These are phyloP conservation scores for Dendryphion nanum DNA, from an alignment of 2,329 filamentous ascomycete species.

Conservation along the genomic window DNA sequence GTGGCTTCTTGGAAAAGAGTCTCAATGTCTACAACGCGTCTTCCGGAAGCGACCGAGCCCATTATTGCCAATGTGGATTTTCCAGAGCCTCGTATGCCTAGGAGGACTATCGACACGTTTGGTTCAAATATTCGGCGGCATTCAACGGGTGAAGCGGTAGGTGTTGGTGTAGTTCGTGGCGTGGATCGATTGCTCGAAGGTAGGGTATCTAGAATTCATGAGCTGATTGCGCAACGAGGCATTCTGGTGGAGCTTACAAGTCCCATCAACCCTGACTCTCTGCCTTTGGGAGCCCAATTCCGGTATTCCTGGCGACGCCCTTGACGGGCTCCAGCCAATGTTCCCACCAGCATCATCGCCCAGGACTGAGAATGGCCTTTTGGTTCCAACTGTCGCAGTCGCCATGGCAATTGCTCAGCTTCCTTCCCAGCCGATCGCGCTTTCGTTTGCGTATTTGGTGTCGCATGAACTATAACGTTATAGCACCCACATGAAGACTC, in stretches of 20 bases:
- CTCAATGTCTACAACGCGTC: constrained; percentile 68
- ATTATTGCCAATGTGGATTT: constrained; percentile 77
- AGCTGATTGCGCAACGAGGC: no score
- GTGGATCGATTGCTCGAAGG: constrained; percentile 27
- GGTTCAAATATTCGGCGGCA: constrained; percentile 49
- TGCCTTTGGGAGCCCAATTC: no score
- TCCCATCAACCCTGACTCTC: no score
- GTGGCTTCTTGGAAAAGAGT: constrained; percentile 64
- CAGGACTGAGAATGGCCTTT: constrained; percentile 27
- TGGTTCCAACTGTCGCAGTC: constrained; percentile 24
- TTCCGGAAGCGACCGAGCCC: constrained; percentile 67
- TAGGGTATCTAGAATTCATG: constrained; percentile 16
- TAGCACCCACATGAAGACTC: no score
- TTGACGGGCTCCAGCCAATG: no score
- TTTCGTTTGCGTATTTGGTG: no score
- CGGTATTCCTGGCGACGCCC: no score
- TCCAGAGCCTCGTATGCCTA: constrained; percentile 71
- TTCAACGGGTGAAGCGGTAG: constrained; percentile 13
- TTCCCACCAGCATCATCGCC: constrained; percentile 15
- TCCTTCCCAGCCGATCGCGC: no score
- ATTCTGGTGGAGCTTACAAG: no score
- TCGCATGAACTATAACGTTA: no score
- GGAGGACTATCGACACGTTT: constrained; percentile 69
- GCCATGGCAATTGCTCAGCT: no score
- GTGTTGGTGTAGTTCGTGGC: constrained; percentile 25